Conservation (phyloP, 108 stramenopile species). For the Nitzschia palea region DNA sequence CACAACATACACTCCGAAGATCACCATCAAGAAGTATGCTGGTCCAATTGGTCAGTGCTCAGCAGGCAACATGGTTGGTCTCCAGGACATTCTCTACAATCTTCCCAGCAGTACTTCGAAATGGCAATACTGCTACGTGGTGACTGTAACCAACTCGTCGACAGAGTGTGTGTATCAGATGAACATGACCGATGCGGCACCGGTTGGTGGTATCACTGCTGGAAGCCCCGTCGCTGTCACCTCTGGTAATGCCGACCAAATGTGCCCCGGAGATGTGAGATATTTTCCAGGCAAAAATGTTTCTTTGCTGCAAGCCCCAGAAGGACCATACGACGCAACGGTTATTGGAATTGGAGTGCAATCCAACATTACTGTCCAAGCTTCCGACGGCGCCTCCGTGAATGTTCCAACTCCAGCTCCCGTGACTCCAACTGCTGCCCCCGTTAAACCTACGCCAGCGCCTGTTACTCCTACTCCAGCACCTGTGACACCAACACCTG, state of each 20-base stretch:
- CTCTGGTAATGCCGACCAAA: neutral
- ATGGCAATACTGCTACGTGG: neutral
- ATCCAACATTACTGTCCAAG: neutral
- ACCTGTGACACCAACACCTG: no score
- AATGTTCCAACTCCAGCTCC: no score
- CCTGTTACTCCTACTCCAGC: no score
- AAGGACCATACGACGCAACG: neutral
- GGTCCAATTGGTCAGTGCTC: neutral
- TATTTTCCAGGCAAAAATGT: conserved; percentile 2
- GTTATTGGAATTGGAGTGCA: neutral
- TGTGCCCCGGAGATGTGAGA: neutral
- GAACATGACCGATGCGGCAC: neutral
- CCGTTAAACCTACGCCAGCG: no score
- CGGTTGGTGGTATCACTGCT: neutral
- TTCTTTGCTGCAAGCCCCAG: neutral
- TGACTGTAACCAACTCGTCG: neutral
- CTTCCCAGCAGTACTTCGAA: neutral
- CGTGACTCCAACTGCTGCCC: no score
- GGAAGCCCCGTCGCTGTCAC: neutral
- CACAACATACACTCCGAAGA: no score
- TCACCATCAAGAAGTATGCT: neutral
- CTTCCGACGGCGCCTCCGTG: neutral
- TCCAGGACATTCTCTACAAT: neutral
- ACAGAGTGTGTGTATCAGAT: neutral
- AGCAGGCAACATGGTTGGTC: neutral